Percentiles rank a stretch among this genome's conserved stretches.
These are phyloP conservation scores for Fusarium nurragi DNA, from an alignment of 2,329 filamentous ascomycete species.

Conservation along the genomic window DNA sequence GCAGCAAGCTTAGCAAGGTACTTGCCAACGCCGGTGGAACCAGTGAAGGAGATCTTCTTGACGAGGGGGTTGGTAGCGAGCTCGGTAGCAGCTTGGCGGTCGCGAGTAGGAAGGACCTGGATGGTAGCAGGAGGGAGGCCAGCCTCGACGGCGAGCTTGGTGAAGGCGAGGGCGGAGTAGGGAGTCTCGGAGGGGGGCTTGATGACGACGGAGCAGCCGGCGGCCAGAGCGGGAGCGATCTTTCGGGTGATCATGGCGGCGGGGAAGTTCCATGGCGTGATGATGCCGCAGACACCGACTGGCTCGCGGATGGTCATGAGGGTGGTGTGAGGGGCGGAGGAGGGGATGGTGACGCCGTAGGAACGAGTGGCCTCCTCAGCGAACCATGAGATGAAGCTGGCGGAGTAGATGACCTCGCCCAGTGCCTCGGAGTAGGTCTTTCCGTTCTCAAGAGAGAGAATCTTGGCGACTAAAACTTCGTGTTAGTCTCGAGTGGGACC, in stretches of 20 bases:
- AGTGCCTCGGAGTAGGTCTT: conserved; percentile 64
- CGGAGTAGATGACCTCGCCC: conserved; percentile 65
- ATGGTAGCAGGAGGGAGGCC: conserved; percentile 67
- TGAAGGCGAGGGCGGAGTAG: conserved; percentile 75
- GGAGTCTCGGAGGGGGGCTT: conserved; percentile 81
- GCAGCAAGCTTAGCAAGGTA: conserved; percentile 69
- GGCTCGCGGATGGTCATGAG: conserved; percentile 73
- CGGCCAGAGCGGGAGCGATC: conserved; percentile 68
- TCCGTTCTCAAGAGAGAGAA: conserved; percentile 61
- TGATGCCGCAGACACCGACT: conserved; percentile 54
- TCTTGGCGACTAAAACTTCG: conserved; percentile 45
- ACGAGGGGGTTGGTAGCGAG: conserved; percentile 44
- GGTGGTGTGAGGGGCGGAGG: conserved; percentile 70
- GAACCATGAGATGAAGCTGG: conserved; percentile 66
- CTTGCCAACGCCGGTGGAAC: conserved; percentile 69
- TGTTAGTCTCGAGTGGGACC: background rate
- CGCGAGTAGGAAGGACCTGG: conserved; percentile 45
- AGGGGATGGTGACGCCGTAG: conserved; percentile 68
- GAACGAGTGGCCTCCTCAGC: conserved; percentile 59
- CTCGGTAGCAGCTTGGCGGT: conserved; percentile 46
- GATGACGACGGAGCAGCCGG: conserved; percentile 78
- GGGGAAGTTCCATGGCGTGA: conserved; percentile 54
- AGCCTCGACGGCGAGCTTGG: conserved; percentile 73
- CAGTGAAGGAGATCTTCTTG: conserved; percentile 74
- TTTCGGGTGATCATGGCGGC: conserved; percentile 51